Evolutionary conservation across 2,329 filamentous ascomycete genomes (phyloP), one percentile per base, ranked within the genome.

Genomic region (Microdochium paspali): DNA sequence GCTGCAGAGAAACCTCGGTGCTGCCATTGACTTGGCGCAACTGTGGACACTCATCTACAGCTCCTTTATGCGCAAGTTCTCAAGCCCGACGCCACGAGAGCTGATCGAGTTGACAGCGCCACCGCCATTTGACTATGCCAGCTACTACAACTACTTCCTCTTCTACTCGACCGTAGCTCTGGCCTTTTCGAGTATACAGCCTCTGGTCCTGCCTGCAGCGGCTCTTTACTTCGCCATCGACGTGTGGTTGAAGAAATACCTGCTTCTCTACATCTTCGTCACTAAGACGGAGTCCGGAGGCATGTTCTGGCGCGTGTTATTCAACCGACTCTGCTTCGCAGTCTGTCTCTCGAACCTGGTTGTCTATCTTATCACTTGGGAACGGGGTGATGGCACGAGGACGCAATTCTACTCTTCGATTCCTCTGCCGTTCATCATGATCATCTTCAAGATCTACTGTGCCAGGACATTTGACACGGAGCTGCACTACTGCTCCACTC

Each of bases 281-380:
- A 98, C 93, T 44, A 98, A 97, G 71, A 95, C 85, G 24, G 93
- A 98, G 62, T 96, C 90, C 0, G 93, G 90, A 9, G 93, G 93
- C 45, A 80, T 86, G 62, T 95, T 89, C 62, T 98, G 93, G 93
- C 82, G 89, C 18, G 80, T 90, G 1, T 65, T 97, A 6, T 94
- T 89, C 74, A 98, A 98, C 65, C 85, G 93, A n/a, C 75, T 96
- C 63, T 70, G 97, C 23, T 91, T 96, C 57, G 87, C 82, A 24
- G 75, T 81, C 1, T 79, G 95, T 24, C 70, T 98, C 9, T 79
- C 87, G 30, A 90, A 95, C 56, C 62, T 88, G 10, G 76, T 96
- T 47, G 80, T 90, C 24, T 87, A 87, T 46, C 71, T 95, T 24
- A 78, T 90, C 28, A 78, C 87, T 44, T 87, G 83, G 67, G 83